Evolutionary conservation across 345 rosid species (phyloP), one percentile per base, ranked within the genome.

Genomic region (Gossypium turneri): DNA sequence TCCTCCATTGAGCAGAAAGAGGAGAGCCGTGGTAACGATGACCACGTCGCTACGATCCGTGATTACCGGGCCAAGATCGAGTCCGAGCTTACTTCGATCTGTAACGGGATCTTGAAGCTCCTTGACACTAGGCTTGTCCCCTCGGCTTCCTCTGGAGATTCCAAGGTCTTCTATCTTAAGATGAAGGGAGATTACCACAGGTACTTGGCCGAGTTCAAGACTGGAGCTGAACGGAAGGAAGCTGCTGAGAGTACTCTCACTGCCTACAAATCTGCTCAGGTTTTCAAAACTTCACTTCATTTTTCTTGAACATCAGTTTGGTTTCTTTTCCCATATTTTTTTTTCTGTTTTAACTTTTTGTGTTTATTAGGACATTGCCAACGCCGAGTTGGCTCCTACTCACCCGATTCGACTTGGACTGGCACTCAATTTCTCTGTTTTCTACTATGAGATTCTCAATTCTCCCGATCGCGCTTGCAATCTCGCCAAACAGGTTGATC

Each of bases 401-500:
- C 97, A 94, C 52, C 97, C 97, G 11, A 94, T 92, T 81, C 96
- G 97, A 50, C 92, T 94, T 0, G 97, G 98, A 44, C 69, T 92
- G 79, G 97, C 98, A 3, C 86, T 94, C 61, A 90, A 94, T 79
- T 92, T 94, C 86, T 94, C 94, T 50, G 94, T 94, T 34, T 94
- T 94, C 76, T 92, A 90, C 84, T 94, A 92, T 60, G 97, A 92
- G 85, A 92, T 94, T 72, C 85, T 94, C 74, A 94, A 90, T 73
- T 90, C 98, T 85, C 94, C 97, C 20, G 97, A 92, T 71, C 97
- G 96, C 41, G 98, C 98, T 64, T 94, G 98, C 88, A 89, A 52
- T 84, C 92, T 94, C 24, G 97, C 97, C 65, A 94, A 92, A 71
- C 97, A 94, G 93, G 98, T 94, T 3, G 25, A 53, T 12, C 1